A percentile compares a stretch with the other conserved stretches of the same genome.
phyloP scores from a whole-genome alignment of 371 early-diverging fungal genomes.

The Coemansia sp. region DNA sequence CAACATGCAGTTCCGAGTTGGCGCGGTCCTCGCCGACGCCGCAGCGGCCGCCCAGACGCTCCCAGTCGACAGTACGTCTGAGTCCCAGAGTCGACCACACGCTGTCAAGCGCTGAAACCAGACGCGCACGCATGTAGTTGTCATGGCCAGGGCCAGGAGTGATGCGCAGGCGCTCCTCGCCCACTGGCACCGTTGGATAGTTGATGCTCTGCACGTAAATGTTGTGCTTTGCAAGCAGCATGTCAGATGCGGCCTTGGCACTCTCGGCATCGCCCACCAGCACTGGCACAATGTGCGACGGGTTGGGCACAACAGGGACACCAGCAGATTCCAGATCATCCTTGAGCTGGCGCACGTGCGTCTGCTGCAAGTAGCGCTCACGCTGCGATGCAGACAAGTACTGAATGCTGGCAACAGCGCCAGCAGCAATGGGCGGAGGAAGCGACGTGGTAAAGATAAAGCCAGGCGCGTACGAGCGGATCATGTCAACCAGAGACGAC shows the following conservation, averaged over 20 bases:
- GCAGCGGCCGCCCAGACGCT: slow-evolving; percentile 78
- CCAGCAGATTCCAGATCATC: slow-evolving; percentile 73
- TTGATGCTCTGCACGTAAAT: slow-evolving; percentile 98
- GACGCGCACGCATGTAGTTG: slow-evolving; percentile 73
- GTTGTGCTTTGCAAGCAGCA: slow-evolving; percentile 78
- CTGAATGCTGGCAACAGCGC: slow-evolving; percentile 87
- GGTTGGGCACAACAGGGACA: slow-evolving; percentile 97
- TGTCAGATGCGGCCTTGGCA: slow-evolving; percentile 89
- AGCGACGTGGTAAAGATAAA: slow-evolving; percentile 99
- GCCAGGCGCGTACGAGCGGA: slow-evolving; percentile 97
- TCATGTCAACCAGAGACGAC: slow-evolving; percentile 88
- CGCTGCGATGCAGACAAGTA: slow-evolving; percentile 79
- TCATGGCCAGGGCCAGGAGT: slow-evolving; percentile 96
- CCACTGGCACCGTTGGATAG: slow-evolving; percentile 93
- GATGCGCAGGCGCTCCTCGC: slow-evolving; percentile 96
- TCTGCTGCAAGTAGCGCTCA: slow-evolving; percentile 90
- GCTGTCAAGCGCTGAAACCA: slow-evolving; percentile 79
- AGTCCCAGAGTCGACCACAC: slow-evolving; percentile 88
- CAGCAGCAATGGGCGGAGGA: slow-evolving; percentile 91
- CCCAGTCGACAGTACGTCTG: slow-evolving; percentile 85
- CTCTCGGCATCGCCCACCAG: slow-evolving; percentile 94
- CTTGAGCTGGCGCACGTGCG: slow-evolving; percentile 86
- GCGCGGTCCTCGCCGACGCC: slow-evolving; percentile 70
- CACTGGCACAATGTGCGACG: slow-evolving; percentile 97
- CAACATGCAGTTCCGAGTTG: slow-evolving; percentile 45